Conservation (phyloP, 441 rosid genomes). For the Monsonia emarginata region DNA sequence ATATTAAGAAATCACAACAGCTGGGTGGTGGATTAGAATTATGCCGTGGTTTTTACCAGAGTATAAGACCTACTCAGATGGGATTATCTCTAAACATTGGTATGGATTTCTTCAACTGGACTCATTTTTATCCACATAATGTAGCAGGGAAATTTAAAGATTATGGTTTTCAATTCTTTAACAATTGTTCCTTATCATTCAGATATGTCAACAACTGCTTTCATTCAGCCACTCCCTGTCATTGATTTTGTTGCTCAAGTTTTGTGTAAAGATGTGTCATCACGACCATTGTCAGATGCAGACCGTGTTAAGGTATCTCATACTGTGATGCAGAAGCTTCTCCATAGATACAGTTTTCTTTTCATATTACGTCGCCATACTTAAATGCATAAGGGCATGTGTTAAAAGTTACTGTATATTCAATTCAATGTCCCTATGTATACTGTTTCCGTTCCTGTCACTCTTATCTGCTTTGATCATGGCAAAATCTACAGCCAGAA, state of each 20-base stretch:
- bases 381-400: neutral
- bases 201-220: conserved; percentile 33
- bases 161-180: neutral
- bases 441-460: neutral
- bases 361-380: neutral
- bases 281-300: conserved; percentile 32
- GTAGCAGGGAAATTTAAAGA: neutral
- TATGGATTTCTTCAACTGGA: conserved; percentile 2
- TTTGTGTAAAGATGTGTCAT: conserved; percentile 23
- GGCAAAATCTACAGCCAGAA: neutral
- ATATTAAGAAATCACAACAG: conserved; percentile 24
- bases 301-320: conserved; percentile 28
- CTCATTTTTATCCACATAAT: neutral
- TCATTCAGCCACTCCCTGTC: conserved; percentile 31
- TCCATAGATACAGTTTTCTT: neutral
- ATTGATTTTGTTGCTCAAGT: conserved; percentile 29
- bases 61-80: conserved; percentile 47
- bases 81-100: conserved; percentile 46
- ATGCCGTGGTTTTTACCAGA: conserved; percentile 50
- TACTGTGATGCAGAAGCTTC: neutral
- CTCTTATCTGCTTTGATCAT: neutral
- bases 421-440: neutral
- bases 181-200: neutral
- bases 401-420: neutral
- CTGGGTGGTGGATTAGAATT: conserved; percentile 38